phyloP scores from a whole-genome alignment of 2,329 filamentous ascomycete species.

The Paraconiothyrium brasiliense region DNA sequence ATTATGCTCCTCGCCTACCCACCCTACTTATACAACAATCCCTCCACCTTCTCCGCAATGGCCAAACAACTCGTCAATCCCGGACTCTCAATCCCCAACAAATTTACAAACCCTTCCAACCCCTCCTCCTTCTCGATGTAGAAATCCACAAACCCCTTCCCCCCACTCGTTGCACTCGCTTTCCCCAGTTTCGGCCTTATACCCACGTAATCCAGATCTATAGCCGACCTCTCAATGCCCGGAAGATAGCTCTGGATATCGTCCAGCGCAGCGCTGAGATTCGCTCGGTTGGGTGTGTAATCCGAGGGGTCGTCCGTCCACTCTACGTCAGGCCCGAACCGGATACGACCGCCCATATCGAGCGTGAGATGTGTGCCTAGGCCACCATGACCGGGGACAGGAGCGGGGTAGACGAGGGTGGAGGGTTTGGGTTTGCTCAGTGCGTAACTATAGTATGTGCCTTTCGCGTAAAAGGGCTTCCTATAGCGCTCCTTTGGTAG shows the following conservation, averaged over 20 bases:
- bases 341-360: slow-evolving; percentile 82
- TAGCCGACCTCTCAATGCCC: slow-evolving; percentile 68
- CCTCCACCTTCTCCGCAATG: slow-evolving; percentile 80
- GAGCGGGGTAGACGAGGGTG: slow-evolving; percentile 88
- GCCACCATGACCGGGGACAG: slow-evolving; percentile 81
- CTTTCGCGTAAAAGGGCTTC: slow-evolving; percentile 85
- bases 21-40: slow-evolving; percentile 58
- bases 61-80: slow-evolving; percentile 88
- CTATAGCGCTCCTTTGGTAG: slow-evolving; percentile 65
- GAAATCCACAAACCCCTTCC: slow-evolving; percentile 83
- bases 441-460: slow-evolving; percentile 90
- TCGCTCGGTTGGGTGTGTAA: slow-evolving; percentile 70
- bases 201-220: slow-evolving; percentile 87
- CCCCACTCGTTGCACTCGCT: slow-evolving; percentile 68
- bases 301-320: slow-evolving; percentile 81
- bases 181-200: slow-evolving; percentile 84
- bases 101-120: slow-evolving; percentile 83
- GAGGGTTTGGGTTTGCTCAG: slow-evolving; percentile 70
- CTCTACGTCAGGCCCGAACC: slow-evolving; percentile 95
- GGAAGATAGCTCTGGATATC: slow-evolving; percentile 86
- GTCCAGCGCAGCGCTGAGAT: slow-evolving; percentile 72
- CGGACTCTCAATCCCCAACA: slow-evolving; percentile 92
- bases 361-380: slow-evolving; percentile 94
- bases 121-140: slow-evolving; percentile 80
- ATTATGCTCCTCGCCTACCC: too few relatives aligned